Conservation (phyloP, 148 eudicot genomes). For the Nepenthes mirabilis region DNA sequence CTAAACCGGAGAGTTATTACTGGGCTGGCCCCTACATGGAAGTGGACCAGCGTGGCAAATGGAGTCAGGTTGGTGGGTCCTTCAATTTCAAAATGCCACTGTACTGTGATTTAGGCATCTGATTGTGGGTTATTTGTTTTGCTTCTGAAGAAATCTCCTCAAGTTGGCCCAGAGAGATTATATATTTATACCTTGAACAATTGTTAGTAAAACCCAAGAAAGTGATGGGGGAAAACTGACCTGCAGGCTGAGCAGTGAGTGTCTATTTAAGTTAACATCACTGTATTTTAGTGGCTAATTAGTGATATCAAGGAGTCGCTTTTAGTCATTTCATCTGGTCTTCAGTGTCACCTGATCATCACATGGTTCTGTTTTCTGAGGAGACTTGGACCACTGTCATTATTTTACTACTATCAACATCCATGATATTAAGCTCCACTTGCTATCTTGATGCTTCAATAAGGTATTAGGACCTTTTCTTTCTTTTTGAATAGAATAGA, state of each 20-base stretch:
- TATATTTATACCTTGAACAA: background rate
- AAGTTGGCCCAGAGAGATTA: background rate
- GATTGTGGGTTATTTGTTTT: background rate
- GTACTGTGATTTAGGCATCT: background rate
- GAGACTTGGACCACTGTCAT: slow-evolving; percentile 16
- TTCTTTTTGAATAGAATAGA: background rate
- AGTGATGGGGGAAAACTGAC: background rate
- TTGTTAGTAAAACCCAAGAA: background rate
- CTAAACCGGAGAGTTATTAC: slow-evolving; percentile 5
- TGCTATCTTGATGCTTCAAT: slow-evolving; percentile 8
- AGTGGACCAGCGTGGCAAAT: slow-evolving; percentile 8
- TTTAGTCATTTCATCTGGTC: slow-evolving; percentile 2
- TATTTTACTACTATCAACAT: slow-evolving; percentile 11
- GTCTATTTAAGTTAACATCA: background rate
- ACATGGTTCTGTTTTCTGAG: slow-evolving; percentile 10
- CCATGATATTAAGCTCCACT: slow-evolving; percentile 8
- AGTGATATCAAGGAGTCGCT: background rate
- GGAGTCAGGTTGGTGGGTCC: slow-evolving; percentile 7
- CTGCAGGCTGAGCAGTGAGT: background rate
- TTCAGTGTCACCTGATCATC: slow-evolving; percentile 18
- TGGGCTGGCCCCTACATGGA: slow-evolving; percentile 23
- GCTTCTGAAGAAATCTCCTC: background rate
- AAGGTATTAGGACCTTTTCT: background rate
- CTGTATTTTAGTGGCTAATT: background rate
- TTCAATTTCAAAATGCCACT: background rate